Conservation (phyloP, 2,329 filamentous ascomycete genomes). For the Fusarium illudens region DNA sequence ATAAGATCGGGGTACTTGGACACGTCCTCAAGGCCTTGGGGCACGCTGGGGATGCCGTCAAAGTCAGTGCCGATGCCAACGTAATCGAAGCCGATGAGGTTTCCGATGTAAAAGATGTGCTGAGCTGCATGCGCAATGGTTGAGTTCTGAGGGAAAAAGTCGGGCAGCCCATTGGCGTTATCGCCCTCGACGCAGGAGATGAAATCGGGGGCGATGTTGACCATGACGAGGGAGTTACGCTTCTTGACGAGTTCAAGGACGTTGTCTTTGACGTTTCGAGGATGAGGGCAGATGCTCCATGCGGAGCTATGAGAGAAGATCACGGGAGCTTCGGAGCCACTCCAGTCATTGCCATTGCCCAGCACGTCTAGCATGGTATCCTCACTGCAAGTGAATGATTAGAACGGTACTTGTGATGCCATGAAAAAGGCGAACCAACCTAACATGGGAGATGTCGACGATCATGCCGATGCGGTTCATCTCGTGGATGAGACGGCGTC, state of each 20-base stretch:
- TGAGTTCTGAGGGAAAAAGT: slow-evolving; percentile 71
- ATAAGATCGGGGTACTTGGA: slow-evolving; percentile 83
- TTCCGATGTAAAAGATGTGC: slow-evolving; percentile 84
- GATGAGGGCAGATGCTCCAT: slow-evolving; percentile 82
- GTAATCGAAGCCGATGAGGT: slow-evolving; percentile 84
- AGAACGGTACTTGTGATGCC: not conserved
- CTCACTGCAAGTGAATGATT: slow-evolving; percentile 52
- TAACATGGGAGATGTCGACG: slow-evolving; percentile 84
- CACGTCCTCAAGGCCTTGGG: slow-evolving; percentile 83
- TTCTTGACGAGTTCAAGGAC: slow-evolving; percentile 79
- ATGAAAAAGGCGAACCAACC: slow-evolving; percentile 37
- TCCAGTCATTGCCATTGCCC: slow-evolving; percentile 68
- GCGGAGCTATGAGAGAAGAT: slow-evolving; percentile 92
- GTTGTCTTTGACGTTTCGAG: slow-evolving; percentile 88
- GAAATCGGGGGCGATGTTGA: slow-evolving; percentile 87
- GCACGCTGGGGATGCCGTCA: slow-evolving; percentile 75
- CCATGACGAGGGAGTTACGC: slow-evolving; percentile 82
- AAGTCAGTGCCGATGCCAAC: slow-evolving; percentile 92
- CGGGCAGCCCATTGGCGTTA: slow-evolving; percentile 70
- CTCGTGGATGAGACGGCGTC: slow-evolving; percentile 76
- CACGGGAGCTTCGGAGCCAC: slow-evolving; percentile 79
- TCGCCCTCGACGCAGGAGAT: slow-evolving; percentile 74
- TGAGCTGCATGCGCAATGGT: slow-evolving; percentile 80
- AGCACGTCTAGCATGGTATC: slow-evolving; percentile 90
- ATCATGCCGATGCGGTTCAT: slow-evolving; percentile 97